A percentile compares a stretch with the other conserved stretches of the same genome.
Conservation (phyloP, 345 rosid genomes). For the Ailanthus altissimus region DNA sequence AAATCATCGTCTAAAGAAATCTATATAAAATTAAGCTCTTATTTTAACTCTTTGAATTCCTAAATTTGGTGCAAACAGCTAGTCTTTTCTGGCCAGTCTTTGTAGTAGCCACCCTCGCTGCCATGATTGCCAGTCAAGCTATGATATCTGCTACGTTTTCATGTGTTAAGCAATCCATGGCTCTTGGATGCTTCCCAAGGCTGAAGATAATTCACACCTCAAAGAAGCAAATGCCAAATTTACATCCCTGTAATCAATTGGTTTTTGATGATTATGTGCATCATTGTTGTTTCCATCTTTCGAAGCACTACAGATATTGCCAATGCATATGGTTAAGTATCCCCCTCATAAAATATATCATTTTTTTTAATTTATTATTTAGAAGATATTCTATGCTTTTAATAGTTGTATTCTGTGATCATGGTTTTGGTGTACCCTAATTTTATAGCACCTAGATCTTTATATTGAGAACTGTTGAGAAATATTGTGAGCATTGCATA, state of each 20-base stretch:
- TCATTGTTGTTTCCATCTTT: conserved; percentile 81
- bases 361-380: background rate
- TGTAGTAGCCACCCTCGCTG: conserved; percentile 78
- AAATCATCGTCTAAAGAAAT: background rate
- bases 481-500: background rate
- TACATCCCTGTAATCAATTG: conserved; percentile 90
- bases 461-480: background rate
- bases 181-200: conserved; percentile 97
- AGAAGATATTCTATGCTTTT: background rate
- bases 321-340: conserved; percentile 83
- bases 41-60: conserved; percentile 15
- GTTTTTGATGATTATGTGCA: conserved; percentile 92
- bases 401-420: background rate
- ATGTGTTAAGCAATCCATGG: conserved; percentile 93
- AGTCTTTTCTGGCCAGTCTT: conserved; percentile 92
- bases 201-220: conserved; percentile 96
- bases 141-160: conserved; percentile 99
- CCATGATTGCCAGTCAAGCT: conserved; percentile 99
- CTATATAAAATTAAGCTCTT: background rate
- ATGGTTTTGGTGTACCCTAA: background rate
- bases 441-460: background rate
- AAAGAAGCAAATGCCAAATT: conserved; percentile 75
- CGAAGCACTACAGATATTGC: conserved; percentile 90
- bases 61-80: conserved; percentile 43
- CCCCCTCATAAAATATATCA: conserved; percentile 1